Evolutionary conservation across 768 basidiomycete genomes (phyloP).

Genomic region (Amanita subjunquillea): DNA sequence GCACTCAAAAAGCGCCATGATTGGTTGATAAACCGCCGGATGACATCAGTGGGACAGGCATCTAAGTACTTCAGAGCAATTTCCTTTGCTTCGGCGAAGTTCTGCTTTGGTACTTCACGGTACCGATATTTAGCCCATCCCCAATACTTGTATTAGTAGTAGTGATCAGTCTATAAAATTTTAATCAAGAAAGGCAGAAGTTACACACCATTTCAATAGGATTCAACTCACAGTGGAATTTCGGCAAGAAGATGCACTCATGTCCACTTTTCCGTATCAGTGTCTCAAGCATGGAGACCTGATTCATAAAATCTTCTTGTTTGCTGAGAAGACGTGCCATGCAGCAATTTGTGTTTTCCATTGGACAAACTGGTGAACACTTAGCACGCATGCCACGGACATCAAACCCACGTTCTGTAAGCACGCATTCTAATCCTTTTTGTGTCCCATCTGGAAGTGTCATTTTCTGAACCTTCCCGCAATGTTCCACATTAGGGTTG

Average conservation of each 20-base stretch:
- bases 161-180: neutral
- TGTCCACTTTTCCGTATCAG: conserved; percentile 21
- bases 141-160: conserved; percentile 18
- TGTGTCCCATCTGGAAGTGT: too few relatives aligned
- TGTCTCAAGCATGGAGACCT: conserved; percentile 22
- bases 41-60: conserved; percentile 27
- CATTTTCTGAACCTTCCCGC: too few relatives aligned
- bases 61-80: conserved; percentile 16
- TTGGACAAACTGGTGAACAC: conserved; percentile 26
- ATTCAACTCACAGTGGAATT: conserved; percentile 38
- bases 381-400: conserved; percentile 20
- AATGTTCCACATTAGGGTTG: too few relatives aligned
- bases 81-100: conserved; percentile 21
- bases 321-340: conserved; percentile 24
- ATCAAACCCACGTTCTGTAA: conserved; percentile 30
- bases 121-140: conserved; percentile 26
- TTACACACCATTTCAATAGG: conserved; percentile 32
- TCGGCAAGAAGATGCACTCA: conserved; percentile 28
- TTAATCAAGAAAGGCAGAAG: neutral
- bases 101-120: conserved; percentile 16
- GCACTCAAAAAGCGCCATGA: conserved; percentile 25
- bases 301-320: conserved; percentile 29
- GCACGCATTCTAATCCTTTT: too few relatives aligned
- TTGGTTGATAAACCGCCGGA: conserved; percentile 23
- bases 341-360: conserved; percentile 22